A percentile compares a stretch with the other conserved stretches of the same genome.
These are phyloP conservation scores for Leishmania lainsoni DNA, from an alignment of 208 protist species.

Conservation along the genomic window DNA sequence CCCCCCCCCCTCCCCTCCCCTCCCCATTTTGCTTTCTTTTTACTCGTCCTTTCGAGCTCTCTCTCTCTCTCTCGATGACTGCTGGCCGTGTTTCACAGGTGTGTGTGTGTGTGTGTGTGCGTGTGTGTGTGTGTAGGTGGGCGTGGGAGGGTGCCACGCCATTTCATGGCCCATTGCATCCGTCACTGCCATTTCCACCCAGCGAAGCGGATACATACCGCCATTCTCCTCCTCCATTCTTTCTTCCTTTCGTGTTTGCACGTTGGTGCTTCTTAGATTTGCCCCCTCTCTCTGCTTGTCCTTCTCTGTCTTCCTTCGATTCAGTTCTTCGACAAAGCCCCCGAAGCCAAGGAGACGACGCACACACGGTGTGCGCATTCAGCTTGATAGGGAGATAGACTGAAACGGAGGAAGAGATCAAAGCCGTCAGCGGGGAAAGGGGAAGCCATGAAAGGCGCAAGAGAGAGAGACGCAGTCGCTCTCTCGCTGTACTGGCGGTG, in stretches of 20 bases:
- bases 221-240: neutral
- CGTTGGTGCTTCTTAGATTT: neutral
- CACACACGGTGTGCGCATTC: neutral
- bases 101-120: neutral
- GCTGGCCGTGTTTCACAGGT: neutral
- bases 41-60: neutral
- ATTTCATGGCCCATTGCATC: neutral
- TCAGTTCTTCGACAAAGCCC: no score
- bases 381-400: neutral
- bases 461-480: no score
- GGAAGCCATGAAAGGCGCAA: neutral
- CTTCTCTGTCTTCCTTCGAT: neutral
- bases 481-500: neutral
- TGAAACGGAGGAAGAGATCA: no score
- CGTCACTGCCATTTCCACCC: neutral
- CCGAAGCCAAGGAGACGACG: neutral
- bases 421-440: neutral
- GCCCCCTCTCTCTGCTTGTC: no score
- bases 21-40: slow-evolving; percentile 11
- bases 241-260: neutral
- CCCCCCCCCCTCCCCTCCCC: neutral
- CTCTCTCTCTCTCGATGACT: neutral
- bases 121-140: neutral
- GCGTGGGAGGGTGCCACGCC: neutral
- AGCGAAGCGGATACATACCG: neutral